Conservation (phyloP, 2,329 filamentous ascomycete genomes). For the Paraphoma sp. region DNA sequence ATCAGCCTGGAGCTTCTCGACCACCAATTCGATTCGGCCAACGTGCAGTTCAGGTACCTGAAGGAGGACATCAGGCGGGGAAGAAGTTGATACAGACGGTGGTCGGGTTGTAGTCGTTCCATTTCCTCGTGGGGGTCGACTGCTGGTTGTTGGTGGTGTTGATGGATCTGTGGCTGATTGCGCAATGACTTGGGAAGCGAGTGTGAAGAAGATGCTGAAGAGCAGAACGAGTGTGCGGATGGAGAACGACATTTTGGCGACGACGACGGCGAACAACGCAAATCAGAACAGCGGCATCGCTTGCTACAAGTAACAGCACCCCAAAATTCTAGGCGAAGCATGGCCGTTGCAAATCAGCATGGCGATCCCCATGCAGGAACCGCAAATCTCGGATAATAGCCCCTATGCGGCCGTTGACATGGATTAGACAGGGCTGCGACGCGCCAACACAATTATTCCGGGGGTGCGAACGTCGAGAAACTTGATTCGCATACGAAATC, state of each 20-base stretch:
- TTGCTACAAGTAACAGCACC: slow-evolving; percentile 19
- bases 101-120: slow-evolving; percentile 25
- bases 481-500: slow-evolving; percentile 28
- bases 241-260: slow-evolving; percentile 43
- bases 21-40: slow-evolving; percentile 65
- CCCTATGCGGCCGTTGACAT: slow-evolving; percentile 28
- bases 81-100: slow-evolving; percentile 30
- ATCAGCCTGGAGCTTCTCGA: slow-evolving; percentile 65
- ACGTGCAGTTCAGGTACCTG: slow-evolving; percentile 65
- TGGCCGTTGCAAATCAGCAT: slow-evolving; percentile 19
- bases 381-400: slow-evolving; percentile 44
- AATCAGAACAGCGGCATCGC: slow-evolving; percentile 12
- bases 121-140: slow-evolving; percentile 22
- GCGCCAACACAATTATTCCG: slow-evolving; percentile 14
- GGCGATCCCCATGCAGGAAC: slow-evolving; percentile 23
- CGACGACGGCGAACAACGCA: slow-evolving; percentile 17
- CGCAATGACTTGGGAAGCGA: slow-evolving; percentile 34
- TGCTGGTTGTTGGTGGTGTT: slow-evolving; percentile 39
- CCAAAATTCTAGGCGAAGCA: slow-evolving; percentile 18
- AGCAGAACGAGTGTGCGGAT: slow-evolving; percentile 43
- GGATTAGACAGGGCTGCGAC: slow-evolving; percentile 31
- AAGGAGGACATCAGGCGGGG: slow-evolving; percentile 64
- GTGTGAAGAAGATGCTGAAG: slow-evolving; percentile 34
- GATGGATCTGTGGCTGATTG: slow-evolving; percentile 33
- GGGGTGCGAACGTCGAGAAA: slow-evolving; percentile 24